Percentiles rank a stretch among this genome's conserved stretches.
Conservation (phyloP, 2,329 filamentous ascomycete species). For the Kalaharituber pfeilii region DNA sequence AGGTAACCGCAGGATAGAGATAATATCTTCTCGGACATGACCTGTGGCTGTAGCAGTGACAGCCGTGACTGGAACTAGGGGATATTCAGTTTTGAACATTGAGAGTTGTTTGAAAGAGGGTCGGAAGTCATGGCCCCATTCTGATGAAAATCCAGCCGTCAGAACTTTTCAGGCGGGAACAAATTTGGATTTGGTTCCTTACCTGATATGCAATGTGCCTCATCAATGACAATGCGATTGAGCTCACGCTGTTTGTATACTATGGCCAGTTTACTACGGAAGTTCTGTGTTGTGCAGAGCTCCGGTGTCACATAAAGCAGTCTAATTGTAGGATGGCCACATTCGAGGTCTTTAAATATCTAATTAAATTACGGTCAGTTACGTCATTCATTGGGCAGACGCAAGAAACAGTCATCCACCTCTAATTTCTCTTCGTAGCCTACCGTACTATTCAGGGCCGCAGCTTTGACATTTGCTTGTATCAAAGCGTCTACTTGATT, state of each 20-base stretch:
- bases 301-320: constrained; percentile 91
- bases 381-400: not conserved
- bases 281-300: constrained; percentile 58
- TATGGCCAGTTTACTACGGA: constrained; percentile 54
- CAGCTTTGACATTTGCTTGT: constrained; percentile 57
- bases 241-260: constrained; percentile 69
- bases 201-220: constrained; percentile 79
- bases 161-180: too few relatives aligned
- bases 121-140: constrained; percentile 98
- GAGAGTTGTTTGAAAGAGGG: constrained; percentile 71
- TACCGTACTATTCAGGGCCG: constrained; percentile 75
- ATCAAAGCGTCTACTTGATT: constrained; percentile 77
- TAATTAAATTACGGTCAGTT: constrained; percentile 30
- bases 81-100: constrained; percentile 70
- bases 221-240: constrained; percentile 76
- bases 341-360: constrained; percentile 67
- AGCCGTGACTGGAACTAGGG: constrained; percentile 77
- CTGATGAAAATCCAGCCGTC: too few relatives aligned
- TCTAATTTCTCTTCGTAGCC: constrained; percentile 38
- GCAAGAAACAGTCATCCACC: not conserved
- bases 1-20: constrained; percentile 54
- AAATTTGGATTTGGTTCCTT: not conserved
- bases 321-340: constrained; percentile 65
- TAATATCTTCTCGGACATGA: constrained; percentile 65
- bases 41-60: constrained; percentile 80